These are phyloP conservation scores for Cornus kousa DNA, from an alignment of 148 eudicot species.

Conservation along the genomic window DNA sequence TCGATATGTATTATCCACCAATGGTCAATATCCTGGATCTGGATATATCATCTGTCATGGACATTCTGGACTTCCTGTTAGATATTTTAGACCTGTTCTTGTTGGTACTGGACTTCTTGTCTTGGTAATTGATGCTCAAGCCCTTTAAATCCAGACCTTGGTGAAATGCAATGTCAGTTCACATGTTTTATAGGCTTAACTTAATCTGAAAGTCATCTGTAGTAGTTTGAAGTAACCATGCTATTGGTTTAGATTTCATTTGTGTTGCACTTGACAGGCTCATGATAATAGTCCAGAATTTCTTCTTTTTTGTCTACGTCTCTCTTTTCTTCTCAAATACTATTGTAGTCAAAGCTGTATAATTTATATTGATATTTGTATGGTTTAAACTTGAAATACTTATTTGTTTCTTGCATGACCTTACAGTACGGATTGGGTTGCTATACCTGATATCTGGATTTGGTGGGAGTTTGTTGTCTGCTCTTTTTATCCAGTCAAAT, in stretches of 20 bases:
- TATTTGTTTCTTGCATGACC: constrained; percentile 1
- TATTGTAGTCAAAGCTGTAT: background rate
- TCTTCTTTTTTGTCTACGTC: background rate
- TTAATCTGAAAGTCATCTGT: background rate
- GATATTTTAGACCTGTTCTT: background rate
- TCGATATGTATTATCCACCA: no score
- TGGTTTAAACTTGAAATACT: background rate
- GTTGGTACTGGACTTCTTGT: background rate
- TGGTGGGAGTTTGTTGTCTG: constrained; percentile 82
- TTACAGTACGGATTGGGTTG: constrained; percentile 72
- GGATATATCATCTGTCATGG: background rate
- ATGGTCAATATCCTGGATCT: background rate
- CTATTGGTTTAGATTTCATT: background rate
- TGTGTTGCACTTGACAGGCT: background rate
- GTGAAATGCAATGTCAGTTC: background rate
- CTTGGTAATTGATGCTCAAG: background rate
- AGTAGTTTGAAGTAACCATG: background rate
- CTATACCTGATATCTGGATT: constrained; percentile 78
- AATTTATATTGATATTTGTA: background rate
- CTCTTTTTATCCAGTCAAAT: constrained; percentile 66
- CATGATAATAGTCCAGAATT: background rate
- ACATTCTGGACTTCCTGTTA: background rate
- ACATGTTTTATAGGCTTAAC: background rate
- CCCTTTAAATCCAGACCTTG: no score
- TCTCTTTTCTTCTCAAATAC: no score